Evolutionary conservation across 495 filamentous ascomycete genomes (phyloP).

Genomic region (Podospora bellae-mahoneyi): DNA sequence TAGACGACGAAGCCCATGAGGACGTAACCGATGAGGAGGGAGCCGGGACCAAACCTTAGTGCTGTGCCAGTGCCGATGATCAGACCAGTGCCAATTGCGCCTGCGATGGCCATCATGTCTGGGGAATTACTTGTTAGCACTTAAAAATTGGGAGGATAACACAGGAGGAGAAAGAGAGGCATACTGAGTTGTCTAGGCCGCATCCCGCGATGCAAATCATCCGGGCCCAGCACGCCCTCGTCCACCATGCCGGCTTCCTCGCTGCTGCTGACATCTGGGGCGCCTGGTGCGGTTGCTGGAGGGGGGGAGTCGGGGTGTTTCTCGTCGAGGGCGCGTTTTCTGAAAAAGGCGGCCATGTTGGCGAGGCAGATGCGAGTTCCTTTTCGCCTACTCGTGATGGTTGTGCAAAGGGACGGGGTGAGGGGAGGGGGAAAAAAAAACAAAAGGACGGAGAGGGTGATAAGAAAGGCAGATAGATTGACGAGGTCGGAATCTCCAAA

Average conservation of each 20-base stretch:
- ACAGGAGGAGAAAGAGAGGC: background rate
- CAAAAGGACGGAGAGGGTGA: background rate
- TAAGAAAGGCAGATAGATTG: background rate
- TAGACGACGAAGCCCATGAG: conserved; percentile 50
- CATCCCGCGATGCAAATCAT: conserved; percentile 39
- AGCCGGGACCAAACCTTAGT: conserved; percentile 51
- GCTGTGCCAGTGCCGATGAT: conserved; percentile 31
- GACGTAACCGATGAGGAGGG: conserved; percentile 63
- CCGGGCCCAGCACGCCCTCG: conserved; percentile 21
- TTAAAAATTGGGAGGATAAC: background rate
- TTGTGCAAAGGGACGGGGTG: background rate
- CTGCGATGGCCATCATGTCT: conserved; percentile 74
- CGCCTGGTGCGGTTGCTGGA: background rate
- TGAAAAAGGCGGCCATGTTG: conserved; percentile 27
- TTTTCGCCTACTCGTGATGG: background rate
- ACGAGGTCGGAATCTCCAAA: background rate
- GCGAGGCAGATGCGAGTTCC: background rate
- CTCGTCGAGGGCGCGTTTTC: conserved; percentile 23
- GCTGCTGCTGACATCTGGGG: conserved; percentile 16
- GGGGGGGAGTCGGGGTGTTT: conserved; percentile 21
- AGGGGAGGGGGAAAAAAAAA: background rate
- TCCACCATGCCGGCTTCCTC: conserved; percentile 23
- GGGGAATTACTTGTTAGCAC: background rate
- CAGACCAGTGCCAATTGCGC: conserved; percentile 67
- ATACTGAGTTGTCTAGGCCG: conserved; percentile 37